Base-by-base conservation (phyloP, 192 early-diverging fungal genomes). In the Coemansia sp. region DNA sequence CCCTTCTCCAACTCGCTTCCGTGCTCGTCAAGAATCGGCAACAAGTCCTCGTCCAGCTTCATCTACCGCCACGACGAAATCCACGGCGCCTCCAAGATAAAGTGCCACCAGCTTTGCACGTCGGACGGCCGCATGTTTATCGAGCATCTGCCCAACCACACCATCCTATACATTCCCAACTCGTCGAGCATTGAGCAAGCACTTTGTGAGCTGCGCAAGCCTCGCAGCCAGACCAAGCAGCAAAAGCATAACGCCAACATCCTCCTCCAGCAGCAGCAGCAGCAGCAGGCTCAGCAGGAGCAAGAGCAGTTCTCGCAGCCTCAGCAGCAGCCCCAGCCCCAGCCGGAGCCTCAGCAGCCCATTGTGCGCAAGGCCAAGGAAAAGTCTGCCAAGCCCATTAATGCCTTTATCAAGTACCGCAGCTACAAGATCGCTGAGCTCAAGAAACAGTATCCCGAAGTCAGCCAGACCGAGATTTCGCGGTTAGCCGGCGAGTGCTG, bases 351-450 rank as follows among this genome's bases (percentile, higher is more conserved):
- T 29, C 62, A 68, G 42, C 68, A 47, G 37, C 36, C 67, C 11
- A 53, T 54, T 9, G 35, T 38, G 17, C 73, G 73, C 68, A 71
- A 80, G 65, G 51, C 54, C 60, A 74, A 80, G 73, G 77, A 79
- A 53, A 79, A 79, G 68, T 79, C 79, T 15, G 68, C 69, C 74
- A 82, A 76, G 64, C 79, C 79, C 22, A 82, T 74, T 67, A 82
- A 82, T 14, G 74, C 79, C 19, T 82, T 82, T 37, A 82, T 82
- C 57, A 82, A 76, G 70, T 82, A 82, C 49, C 79, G 79, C 65
- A 82, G 73, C 66, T 72, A 51, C 69, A 82, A 82, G 74, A 82
- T 76, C 29, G 70, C 61, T 58, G 79, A 82, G 70, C 74, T 82
- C 65, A 76, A 82, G 66, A 53, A 67, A n/a, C 32, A 66, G 70